phyloP scores from a whole-genome alignment of 345 rosid genomes.

The Rhodamnia rubescens region DNA sequence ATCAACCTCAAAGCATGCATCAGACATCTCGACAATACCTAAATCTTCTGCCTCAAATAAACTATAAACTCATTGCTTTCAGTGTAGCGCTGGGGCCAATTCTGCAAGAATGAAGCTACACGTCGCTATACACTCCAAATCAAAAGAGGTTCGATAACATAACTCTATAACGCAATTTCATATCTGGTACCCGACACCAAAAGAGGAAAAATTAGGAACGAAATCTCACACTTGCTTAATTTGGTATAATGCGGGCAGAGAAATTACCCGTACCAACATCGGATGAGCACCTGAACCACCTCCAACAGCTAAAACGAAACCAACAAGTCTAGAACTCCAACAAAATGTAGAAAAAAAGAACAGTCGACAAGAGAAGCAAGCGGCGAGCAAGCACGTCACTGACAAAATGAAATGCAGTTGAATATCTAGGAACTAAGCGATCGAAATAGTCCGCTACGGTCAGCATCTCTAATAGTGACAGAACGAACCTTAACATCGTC shows the following conservation, averaged over 20 bases:
- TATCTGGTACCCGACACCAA: neutral
- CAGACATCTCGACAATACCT: neutral
- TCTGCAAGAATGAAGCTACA: neutral
- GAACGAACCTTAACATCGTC: constrained; percentile 54
- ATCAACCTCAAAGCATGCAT: neutral
- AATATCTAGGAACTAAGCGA: neutral
- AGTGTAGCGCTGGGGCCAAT: neutral
- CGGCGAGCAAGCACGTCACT: neutral
- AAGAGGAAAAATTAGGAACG: neutral
- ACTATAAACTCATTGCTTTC: neutral
- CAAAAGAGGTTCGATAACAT: neutral
- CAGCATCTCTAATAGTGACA: neutral
- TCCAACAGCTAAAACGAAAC: neutral
- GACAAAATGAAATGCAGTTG: neutral
- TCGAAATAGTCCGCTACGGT: neutral
- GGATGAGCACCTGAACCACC: neutral
- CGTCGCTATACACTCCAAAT: neutral
- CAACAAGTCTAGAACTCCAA: neutral
- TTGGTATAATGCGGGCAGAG: neutral
- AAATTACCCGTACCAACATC: neutral
- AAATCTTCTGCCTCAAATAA: neutral
- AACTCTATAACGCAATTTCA: neutral
- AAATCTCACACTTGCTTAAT: neutral
- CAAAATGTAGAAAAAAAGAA: neutral
- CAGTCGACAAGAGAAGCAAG: neutral